Evolutionary conservation across 2,329 filamentous ascomycete genomes (phyloP).

Genomic region (Aspergillus aculeatinus): DNA sequence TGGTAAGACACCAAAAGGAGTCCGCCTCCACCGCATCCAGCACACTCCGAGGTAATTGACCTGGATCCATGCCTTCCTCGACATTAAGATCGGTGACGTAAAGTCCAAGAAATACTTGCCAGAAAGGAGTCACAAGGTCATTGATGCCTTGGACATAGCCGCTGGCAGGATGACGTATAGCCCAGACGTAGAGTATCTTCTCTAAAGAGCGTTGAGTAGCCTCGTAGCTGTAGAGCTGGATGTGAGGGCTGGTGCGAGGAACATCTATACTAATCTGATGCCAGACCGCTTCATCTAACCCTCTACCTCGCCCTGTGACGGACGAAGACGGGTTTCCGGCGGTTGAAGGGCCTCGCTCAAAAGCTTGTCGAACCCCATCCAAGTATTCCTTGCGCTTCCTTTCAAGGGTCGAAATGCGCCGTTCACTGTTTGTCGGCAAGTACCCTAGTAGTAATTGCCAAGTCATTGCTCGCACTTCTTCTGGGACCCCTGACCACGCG

Average conservation of each 20-base stretch:
- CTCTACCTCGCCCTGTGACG: constrained; percentile 60
- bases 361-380: constrained; percentile 75
- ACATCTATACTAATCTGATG: constrained; percentile 99
- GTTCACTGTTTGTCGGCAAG: constrained; percentile 92
- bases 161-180: constrained; percentile 92
- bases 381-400: constrained; percentile 95
- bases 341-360: constrained; percentile 52
- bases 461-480: constrained; percentile 97
- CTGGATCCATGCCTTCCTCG: constrained; percentile 93
- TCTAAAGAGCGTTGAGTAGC: constrained; percentile 93
- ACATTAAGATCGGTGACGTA: constrained; percentile 95
- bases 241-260: constrained; percentile 91
- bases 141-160: constrained; percentile 99
- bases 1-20: constrained; percentile 97
- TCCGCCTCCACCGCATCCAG: constrained; percentile 96
- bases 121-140: constrained; percentile 95
- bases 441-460: constrained; percentile 97
- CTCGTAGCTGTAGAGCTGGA: constrained; percentile 92
- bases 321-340: constrained; percentile 44
- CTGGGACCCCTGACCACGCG: constrained; percentile 91
- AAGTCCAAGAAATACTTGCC: constrained; percentile 91
- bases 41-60: constrained; percentile 84
- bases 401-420: constrained; percentile 84
- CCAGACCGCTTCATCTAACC: constrained; percentile 96
- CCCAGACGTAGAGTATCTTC: constrained; percentile 95